Evolutionary conservation across 2,329 filamentous ascomycete species (phyloP).

Genomic region (Beauveria sp.): DNA sequence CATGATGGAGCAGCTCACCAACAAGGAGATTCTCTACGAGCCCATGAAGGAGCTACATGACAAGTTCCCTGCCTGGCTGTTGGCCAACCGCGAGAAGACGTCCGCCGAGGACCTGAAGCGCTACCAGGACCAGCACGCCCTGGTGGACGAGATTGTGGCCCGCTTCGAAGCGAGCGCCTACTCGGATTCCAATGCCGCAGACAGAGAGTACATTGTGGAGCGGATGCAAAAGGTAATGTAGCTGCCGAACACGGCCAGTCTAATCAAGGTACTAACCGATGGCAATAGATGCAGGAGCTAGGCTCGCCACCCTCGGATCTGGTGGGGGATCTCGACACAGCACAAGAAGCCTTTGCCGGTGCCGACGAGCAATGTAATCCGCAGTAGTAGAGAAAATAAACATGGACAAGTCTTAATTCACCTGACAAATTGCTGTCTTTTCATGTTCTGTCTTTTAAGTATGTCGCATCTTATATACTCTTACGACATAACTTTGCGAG

Average conservation of each 20-base stretch:
- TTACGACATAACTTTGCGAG: constrained; percentile 12
- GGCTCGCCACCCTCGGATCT: constrained; percentile 86
- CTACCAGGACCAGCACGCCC: constrained; percentile 70
- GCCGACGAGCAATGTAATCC: constrained; percentile 56
- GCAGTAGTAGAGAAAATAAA: constrained; percentile 36
- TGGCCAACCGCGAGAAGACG: constrained; percentile 61
- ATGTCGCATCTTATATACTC: constrained; percentile 21
- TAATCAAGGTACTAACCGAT: neutral
- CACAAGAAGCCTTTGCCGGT: constrained; percentile 60
- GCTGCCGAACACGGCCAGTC: neutral
- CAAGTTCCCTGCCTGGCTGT: constrained; percentile 87
- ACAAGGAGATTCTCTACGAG: constrained; percentile 96
- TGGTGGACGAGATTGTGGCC: constrained; percentile 79
- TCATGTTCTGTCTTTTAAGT: neutral
- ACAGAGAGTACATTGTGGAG: constrained; percentile 90
- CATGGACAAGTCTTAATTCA: neutral
- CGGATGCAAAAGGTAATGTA: constrained; percentile 85
- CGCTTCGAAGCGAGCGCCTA: constrained; percentile 82
- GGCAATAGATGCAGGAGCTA: constrained; percentile 84
- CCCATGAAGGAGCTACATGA: constrained; percentile 95
- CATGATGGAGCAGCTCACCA: constrained; percentile 98
- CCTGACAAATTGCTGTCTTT: neutral
- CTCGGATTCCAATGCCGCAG: constrained; percentile 69
- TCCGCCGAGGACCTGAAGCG: constrained; percentile 66
- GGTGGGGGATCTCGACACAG: constrained; percentile 80